Percentiles rank a stretch among this genome's conserved stretches.
These are phyloP conservation scores for Xylariaceae sp. DNA, from an alignment of 2,329 filamentous ascomycete species.

Conservation along the genomic window DNA sequence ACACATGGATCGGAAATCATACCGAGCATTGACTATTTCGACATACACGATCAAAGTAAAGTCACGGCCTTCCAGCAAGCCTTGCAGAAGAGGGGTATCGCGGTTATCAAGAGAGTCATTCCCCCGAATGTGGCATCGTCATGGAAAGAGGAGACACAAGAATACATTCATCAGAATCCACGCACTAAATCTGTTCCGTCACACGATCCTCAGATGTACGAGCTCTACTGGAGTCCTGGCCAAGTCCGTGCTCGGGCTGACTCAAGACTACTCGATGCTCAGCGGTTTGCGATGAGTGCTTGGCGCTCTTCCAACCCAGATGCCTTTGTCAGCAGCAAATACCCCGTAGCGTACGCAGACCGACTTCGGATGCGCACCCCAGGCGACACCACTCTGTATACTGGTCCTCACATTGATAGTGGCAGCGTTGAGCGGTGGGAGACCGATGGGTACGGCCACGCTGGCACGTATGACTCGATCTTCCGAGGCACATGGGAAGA, in stretches of 20 bases:
- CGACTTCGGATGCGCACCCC: constrained; percentile 66
- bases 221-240: constrained; percentile 68
- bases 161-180: constrained; percentile 61
- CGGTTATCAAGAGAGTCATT: constrained; percentile 64
- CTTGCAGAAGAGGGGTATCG: constrained; percentile 55
- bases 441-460: constrained; percentile 59
- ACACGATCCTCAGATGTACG: constrained; percentile 62
- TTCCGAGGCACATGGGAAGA: constrained; percentile 74
- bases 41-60: constrained; percentile 28
- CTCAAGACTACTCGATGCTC: constrained; percentile 56
- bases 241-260: constrained; percentile 65
- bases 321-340: constrained; percentile 37
- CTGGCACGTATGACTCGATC: constrained; percentile 67
- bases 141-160: constrained; percentile 61
- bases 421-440: constrained; percentile 77
- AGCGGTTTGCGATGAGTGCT: constrained; percentile 58
- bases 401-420: constrained; percentile 70
- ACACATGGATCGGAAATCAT: constrained; percentile 32
- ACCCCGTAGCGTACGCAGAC: constrained; percentile 66
- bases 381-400: constrained; percentile 62
- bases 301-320: constrained; percentile 44
- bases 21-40: constrained; percentile 37
- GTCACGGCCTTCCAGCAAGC: constrained; percentile 21
- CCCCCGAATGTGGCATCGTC: constrained; percentile 55
- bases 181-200: constrained; percentile 39